phyloP scores from a whole-genome alignment of 768 basidiomycete genomes.

The Crepidotus variabilis region DNA sequence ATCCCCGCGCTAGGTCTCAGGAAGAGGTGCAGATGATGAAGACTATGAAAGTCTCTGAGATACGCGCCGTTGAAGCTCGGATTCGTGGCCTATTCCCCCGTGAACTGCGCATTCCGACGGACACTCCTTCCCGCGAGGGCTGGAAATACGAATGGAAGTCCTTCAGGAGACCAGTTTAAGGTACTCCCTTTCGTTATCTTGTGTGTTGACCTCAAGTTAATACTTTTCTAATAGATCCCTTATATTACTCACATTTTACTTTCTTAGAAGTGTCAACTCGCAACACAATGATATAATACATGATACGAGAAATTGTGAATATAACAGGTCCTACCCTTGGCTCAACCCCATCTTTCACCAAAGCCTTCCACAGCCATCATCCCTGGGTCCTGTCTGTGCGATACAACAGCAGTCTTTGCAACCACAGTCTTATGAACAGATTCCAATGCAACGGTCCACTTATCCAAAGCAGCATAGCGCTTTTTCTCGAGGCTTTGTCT shows the following conservation, averaged over 20 bases:
- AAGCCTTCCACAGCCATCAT: conserved; percentile 27
- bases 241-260: neutral
- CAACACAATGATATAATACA: neutral
- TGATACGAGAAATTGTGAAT: conserved; percentile 5
- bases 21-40: conserved; percentile 59
- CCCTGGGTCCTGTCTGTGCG: conserved; percentile 32
- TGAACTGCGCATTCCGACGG: conserved; percentile 80
- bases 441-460: conserved; percentile 82
- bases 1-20: conserved; percentile 60
- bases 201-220: neutral
- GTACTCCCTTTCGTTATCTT: neutral
- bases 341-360: conserved; percentile 33
- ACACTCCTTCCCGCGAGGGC: conserved; percentile 75
- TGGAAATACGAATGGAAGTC: conserved; percentile 90
- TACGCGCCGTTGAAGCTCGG: conserved; percentile 70
- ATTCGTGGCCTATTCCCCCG: conserved; percentile 83
- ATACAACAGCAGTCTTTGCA: conserved; percentile 56
- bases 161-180: conserved; percentile 48
- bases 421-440: conserved; percentile 74
- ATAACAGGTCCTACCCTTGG: conserved; percentile 17
- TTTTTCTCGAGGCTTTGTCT: conserved; percentile 88
- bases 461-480: conserved; percentile 74
- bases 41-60: conserved; percentile 60
- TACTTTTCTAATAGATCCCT: neutral
- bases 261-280: neutral